Conservation (phyloP, 495 filamentous ascomycete species). For the Lentithecium fluviatile region DNA sequence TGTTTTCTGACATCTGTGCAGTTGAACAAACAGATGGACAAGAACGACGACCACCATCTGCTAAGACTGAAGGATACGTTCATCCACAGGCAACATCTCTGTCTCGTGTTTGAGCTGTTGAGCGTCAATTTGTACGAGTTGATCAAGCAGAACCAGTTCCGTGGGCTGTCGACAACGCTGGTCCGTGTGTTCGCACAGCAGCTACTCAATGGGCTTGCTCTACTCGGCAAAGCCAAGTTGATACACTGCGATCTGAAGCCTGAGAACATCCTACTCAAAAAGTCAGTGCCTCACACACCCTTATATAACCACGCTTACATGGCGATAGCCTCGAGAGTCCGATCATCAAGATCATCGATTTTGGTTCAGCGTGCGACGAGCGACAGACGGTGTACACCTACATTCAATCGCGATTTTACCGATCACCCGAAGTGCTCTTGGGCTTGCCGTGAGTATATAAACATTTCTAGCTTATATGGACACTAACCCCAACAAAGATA, state of each 20-base stretch:
- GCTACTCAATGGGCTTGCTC: conserved; percentile 83
- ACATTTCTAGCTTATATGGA: neutral
- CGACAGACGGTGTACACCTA: conserved; percentile 99
- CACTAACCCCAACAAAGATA: conserved; percentile 55
- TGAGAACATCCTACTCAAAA: conserved; percentile 97
- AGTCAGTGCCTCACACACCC: conserved; percentile 52
- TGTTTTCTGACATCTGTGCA: conserved; percentile 48
- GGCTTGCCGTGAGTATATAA: conserved; percentile 68
- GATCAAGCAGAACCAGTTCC: conserved; percentile 99
- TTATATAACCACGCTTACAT: conserved; percentile 23
- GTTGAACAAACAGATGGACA: conserved; percentile 98
- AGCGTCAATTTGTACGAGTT: conserved; percentile 98
- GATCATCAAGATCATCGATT: conserved; percentile 99
- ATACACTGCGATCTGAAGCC: conserved; percentile 99
- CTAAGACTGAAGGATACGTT: conserved; percentile 97
- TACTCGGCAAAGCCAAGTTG: conserved; percentile 92
- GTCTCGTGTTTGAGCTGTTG: conserved; percentile 93
- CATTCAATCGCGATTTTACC: conserved; percentile 97
- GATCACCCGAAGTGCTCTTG: conserved; percentile 92
- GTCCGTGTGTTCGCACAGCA: conserved; percentile 98
- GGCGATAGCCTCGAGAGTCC: conserved; percentile 79
- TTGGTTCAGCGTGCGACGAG: conserved; percentile 97
- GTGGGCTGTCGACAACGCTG: conserved; percentile 93
- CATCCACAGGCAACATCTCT: conserved; percentile 96
- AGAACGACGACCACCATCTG: conserved; percentile 98